Base-by-base conservation (phyloP, 345 rosid species). In the Gossypium bickii region DNA sequence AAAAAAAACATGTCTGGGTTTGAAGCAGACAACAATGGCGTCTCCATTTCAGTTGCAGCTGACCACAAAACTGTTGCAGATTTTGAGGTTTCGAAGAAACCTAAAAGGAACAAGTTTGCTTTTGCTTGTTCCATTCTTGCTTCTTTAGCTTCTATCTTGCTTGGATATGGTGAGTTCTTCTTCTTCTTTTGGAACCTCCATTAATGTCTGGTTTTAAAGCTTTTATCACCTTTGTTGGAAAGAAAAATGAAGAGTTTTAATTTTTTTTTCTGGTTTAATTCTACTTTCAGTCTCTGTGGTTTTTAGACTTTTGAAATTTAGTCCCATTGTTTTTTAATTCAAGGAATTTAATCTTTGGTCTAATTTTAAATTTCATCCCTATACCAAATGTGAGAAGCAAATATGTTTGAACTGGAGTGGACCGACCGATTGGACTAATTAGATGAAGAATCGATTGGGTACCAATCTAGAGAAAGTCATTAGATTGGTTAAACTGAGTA, bases 101-200 rank as follows among this genome's bases (percentile, higher is more conserved):
- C 89, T 2, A 85, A 81, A 17, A 79, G 84, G 57, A 90, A 90
- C 74, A 87, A 80, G 72, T 89, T 20, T 73, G 93, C 91, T 73
- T 70, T 89, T 16, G 90, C 82, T 43, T 89, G 90, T 74, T 87
- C 91, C 1, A 74, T 77, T 17, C 74, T 87, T 20, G 93, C 96
- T 72, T 90, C 96, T 75, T 84, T 89, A 86, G 82, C 89, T 65
- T 89, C 96, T 4, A 74, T 87, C 75, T 74, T 90, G 51, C 88
- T 90, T 22, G 96, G 96, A 24, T 90, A 89, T 57, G 96, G 95
- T 88, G 34, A 77, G 77, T 59, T 12, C 1, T 12, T 51, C 4
- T 51, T 58, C 20, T 44, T 45, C 10, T 11, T 45, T 12, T 12
- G 16, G 41, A 34, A 22, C 16, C 7, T 12, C 63, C 63, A 59